Conservation (phyloP, 768 basidiomycete genomes). For the Macrolepiota albuminosa region DNA sequence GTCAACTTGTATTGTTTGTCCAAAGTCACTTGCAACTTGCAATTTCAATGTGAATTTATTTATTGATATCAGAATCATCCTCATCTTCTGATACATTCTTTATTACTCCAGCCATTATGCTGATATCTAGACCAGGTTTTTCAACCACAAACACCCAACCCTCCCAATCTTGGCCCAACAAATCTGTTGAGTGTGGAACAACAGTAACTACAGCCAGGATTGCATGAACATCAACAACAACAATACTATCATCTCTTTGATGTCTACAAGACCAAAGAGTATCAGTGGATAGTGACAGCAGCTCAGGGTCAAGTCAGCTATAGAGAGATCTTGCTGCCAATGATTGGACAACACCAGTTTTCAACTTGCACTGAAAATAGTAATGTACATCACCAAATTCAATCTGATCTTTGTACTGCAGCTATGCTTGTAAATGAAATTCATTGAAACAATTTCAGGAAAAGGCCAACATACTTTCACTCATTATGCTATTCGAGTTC, state of each 20-base stretch:
- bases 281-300: conserved; percentile 2
- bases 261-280: conserved; percentile 9
- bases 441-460: not conserved
- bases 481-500: not conserved
- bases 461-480: not conserved
- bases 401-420: conserved; percentile 1
- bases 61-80: too few relatives aligned
- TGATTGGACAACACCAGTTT: not conserved
- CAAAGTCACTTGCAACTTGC: too few relatives aligned
- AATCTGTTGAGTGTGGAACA: conserved; percentile 9
- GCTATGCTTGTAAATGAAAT: not conserved
- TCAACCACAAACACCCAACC: conserved; percentile 13
- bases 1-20: not conserved
- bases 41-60: too few relatives aligned
- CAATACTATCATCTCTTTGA: not conserved
- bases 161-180: conserved; percentile 10
- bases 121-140: conserved; percentile 15
- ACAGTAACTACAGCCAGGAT: conserved; percentile 13
- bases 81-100: too few relatives aligned
- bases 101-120: conserved; percentile 9
- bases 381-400: too few relatives aligned
- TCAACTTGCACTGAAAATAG: too few relatives aligned
- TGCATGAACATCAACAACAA: conserved; percentile 1
- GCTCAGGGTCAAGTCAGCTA: conserved; percentile 2
- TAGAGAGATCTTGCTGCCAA: conserved; percentile 10